Evolutionary conservation across 2,329 filamentous ascomycete genomes (phyloP), one percentile per base, ranked within the genome.

Genomic region (Catunica adiposa): DNA sequence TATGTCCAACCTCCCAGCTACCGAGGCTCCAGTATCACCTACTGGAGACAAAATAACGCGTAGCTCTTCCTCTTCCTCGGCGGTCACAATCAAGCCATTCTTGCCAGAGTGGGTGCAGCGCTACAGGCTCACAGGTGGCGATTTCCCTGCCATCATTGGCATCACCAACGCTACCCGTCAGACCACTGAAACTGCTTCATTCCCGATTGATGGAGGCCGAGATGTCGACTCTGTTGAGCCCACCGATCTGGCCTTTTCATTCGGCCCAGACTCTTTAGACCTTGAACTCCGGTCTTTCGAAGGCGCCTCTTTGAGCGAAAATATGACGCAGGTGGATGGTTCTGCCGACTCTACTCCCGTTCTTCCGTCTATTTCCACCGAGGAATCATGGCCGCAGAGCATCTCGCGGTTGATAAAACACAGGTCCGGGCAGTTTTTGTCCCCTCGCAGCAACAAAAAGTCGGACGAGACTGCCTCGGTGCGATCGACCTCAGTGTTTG

Each of bases 31-130:
- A 15, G 34, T n/a, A 31, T 37, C 53, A 20, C 23, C 14, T 22
- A 17, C 20, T 53, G 23, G 46, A 14, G 22, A 9, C 31, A 48
- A 53, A 31, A 53, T 25, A 15, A 11, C 23, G 7, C 11, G 38
- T 20, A 17, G 37, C 22, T 54, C 26, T 29, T 17, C 52, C 25
- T 34, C 17, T 47, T 17, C 22, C 8, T 15, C 20, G n/a, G 20
- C 14, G 4, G 44, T 23, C 37, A 34, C 25, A 3, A 29, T 40
- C n/a, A 44, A 44, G 29, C 14, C 42, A 5, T 34, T 14, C 5
- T 26, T 55, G 34, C 50, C 56, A 3, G 54, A 58, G 3, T 58
- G 56, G 56, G 40, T 56, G 17, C 37, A 50, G 53, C 48, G 50
- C 29, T 58, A 53, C 40, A 48, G 50, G 23, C 53, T 40, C 11